These are phyloP conservation scores for Cytospora schulzeri DNA, from an alignment of 2,329 filamentous ascomycete genomes.

Conservation along the genomic window DNA sequence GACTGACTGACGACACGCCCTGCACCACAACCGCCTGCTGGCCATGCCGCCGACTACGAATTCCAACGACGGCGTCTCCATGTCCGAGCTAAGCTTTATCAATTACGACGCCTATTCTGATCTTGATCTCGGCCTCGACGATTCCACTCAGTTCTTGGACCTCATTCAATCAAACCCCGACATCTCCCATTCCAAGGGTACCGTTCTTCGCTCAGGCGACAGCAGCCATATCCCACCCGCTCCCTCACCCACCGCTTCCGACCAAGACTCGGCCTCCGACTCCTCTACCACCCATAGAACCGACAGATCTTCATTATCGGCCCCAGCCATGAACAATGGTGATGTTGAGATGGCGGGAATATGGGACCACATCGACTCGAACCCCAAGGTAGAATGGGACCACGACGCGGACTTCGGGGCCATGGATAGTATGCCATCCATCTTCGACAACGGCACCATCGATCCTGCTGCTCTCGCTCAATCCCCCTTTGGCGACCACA, in stretches of 20 bases:
- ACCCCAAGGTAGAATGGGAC: conserved; percentile 43
- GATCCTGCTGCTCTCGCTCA: conserved; percentile 38
- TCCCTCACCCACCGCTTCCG: conserved; percentile 46
- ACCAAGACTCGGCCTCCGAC: conserved; percentile 53
- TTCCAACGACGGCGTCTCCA: conserved; percentile 23
- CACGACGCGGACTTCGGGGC: conserved; percentile 41
- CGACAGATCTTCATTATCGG: conserved; percentile 49
- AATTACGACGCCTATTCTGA: conserved; percentile 23
- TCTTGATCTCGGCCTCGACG: conserved; percentile 22
- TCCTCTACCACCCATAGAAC: conserved; percentile 54
- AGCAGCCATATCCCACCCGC: conserved; percentile 44
- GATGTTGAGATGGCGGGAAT: conserved; percentile 47
- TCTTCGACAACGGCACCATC: conserved; percentile 40
- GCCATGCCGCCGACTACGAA: conserved; percentile 23
- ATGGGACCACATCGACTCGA: conserved; percentile 12
- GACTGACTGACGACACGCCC: conserved; percentile 19
- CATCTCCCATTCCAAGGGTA: conserved; percentile 24
- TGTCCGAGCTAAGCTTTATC: conserved; percentile 24
- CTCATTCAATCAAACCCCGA: conserved; percentile 23
- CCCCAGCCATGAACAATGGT: conserved; percentile 43
- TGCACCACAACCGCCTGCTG: conserved; percentile 8
- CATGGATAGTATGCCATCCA: conserved; percentile 43
- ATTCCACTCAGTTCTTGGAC: conserved; percentile 19
- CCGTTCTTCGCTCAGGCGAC: conserved; percentile 27
- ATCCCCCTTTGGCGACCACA: conserved; percentile 35